Base-by-base conservation (phyloP, 2,329 filamentous ascomycete genomes). In the Cyphellophora europaea region DNA sequence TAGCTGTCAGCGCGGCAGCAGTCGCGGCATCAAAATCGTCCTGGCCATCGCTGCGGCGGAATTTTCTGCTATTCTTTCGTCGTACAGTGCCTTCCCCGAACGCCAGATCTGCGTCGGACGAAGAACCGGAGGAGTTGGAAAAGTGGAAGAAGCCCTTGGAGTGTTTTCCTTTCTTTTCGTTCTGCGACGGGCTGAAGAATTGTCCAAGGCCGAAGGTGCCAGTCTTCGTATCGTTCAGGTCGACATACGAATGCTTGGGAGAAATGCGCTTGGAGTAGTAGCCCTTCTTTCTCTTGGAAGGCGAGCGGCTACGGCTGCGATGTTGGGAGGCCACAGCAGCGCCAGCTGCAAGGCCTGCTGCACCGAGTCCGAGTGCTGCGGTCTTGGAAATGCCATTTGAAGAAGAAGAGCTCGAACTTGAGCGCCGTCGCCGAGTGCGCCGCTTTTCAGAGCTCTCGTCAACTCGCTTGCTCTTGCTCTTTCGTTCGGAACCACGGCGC, bases 81-180 rank as follows among this genome's bases (percentile, higher is more conserved):
- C 53, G 56, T 2, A 59, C 40, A 21, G 56, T 79, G 11, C 75
- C 77, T 36, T 61, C 67, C 6, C 79, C 78, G 51, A 82, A 83
- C 6, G 78, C 78, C 41, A 83, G 59, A 51, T 84, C 79, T 13
- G 71, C 74, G 54, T 81, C 76, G 36, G 81, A 65, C 1, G 77
- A 80, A 1, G 77, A 81, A 2, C 74, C 79, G 2, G 77, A 82
- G 2, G 72, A 78, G 48, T 77, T 80, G 36, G 62, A 65, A 47
- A 76, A 69, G 37, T 67, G 65, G 35, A 80, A 67, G 38, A 74
- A 67, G 16, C 55, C 57, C 35, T 53, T 59, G 25, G 65, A 47
- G 45, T 58, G 59, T 41, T 58, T 61, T 14, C 42, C 40, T 34
- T 52, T 65, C 45, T 65, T 60, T 27, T 53, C 53, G 39, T 68